Conservation (phyloP, 2,329 filamentous ascomycete species). For the Monosporascus cannonballus region DNA sequence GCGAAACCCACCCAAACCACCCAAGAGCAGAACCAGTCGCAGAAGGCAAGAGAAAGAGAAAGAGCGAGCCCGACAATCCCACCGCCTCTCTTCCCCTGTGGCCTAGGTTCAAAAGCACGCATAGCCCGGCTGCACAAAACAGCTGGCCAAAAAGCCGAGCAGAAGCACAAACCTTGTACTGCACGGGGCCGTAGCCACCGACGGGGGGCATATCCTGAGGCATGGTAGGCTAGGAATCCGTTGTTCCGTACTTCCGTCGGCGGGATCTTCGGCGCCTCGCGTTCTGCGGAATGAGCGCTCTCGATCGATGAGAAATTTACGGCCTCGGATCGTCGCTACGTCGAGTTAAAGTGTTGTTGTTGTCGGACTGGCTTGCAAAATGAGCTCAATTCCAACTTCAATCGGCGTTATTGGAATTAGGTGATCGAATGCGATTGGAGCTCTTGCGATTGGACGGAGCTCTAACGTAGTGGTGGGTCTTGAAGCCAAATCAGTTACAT, state of each 20-base stretch:
- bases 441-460: not conserved
- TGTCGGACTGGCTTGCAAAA: not conserved
- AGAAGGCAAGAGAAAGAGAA: no score
- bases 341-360: no score
- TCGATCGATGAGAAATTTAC: no score
- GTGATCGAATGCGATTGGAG: not conserved
- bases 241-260: no score
- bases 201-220: conserved; percentile 94
- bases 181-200: conserved; percentile 92
- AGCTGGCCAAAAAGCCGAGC: not conserved
- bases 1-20: no score
- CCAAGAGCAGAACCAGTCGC: no score
- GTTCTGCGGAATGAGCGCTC: no score
- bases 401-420: not conserved
- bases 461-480: not conserved
- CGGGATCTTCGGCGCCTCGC: no score
- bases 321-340: no score
- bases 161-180: conserved; percentile 73
- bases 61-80: no score
- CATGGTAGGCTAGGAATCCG: conserved; percentile 51
- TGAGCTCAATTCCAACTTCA: not conserved
- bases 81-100: no score
- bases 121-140: not conserved
- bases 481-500: not conserved
- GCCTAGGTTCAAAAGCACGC: not conserved